Conservation (phyloP, 305 asterid species). For the Fraxinus ornus region DNA sequence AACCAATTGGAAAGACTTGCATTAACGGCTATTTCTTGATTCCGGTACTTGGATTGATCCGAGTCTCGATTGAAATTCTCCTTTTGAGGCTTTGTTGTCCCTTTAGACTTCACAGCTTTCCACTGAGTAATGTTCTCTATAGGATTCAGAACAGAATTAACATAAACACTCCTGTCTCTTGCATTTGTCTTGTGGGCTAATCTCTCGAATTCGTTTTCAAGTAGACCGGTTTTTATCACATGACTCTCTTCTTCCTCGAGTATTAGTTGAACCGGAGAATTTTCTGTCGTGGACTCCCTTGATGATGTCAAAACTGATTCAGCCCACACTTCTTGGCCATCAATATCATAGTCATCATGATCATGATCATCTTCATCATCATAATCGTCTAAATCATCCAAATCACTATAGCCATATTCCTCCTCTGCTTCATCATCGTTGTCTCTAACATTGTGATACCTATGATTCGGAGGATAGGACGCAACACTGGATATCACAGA, state of each 20-base stretch:
- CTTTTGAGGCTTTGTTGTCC: conserved; percentile 55
- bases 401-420: conserved; percentile 53
- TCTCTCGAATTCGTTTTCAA: conserved; percentile 20
- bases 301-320: conserved; percentile 48
- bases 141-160: conserved; percentile 83
- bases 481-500: conserved; percentile 62
- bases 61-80: conserved; percentile 60
- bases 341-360: conserved; percentile 19
- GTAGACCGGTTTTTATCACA: conserved; percentile 16
- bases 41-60: conserved; percentile 30
- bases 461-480: conserved; percentile 74
- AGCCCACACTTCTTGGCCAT: conserved; percentile 48
- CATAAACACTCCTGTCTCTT: conserved; percentile 65
- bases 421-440: conserved; percentile 77
- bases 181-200: conserved; percentile 34
- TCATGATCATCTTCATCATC: conserved; percentile 38
- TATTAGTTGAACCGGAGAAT: conserved; percentile 19
- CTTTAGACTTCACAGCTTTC: conserved; percentile 70
- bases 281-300: conserved; percentile 46
- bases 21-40: conserved; percentile 67
- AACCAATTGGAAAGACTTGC: conserved; percentile 93
- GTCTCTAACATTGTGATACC: conserved; percentile 80
- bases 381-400: conserved; percentile 55
- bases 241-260: conserved; percentile 54
- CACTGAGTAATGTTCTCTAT: conserved; percentile 86